Conservation (phyloP, 352 stramenopile species). For the Globisporangium nagaii region DNA sequence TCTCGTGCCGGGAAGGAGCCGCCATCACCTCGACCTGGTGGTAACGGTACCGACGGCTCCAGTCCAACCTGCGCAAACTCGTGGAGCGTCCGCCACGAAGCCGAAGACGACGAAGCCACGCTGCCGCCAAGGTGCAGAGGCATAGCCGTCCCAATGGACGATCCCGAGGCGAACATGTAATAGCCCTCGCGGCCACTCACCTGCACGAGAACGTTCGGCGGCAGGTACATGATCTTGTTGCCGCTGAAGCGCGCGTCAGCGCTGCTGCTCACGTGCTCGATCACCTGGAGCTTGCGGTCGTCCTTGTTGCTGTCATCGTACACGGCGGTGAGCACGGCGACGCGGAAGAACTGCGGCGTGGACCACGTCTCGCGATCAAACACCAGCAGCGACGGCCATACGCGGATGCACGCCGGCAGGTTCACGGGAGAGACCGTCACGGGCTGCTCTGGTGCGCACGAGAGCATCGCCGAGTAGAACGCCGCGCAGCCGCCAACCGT, state of each 20-base stretch:
- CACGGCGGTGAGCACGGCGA: slow-evolving; percentile 26
- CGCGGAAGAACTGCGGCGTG: slow-evolving; percentile 41
- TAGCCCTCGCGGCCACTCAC: slow-evolving; percentile 38
- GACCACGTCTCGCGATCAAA: slow-evolving; percentile 45
- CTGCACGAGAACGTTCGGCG: slow-evolving; percentile 31
- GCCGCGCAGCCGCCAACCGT: slow-evolving; percentile 35
- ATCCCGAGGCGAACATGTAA: slow-evolving; percentile 31
- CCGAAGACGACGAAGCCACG: not conserved
- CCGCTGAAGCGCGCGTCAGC: slow-evolving; percentile 42
- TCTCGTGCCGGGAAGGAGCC: slow-evolving; percentile 6
- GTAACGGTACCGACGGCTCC: slow-evolving; percentile 14
- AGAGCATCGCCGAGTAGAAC: slow-evolving; percentile 51
- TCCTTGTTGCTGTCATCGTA: slow-evolving; percentile 19
- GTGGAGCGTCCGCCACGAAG: slow-evolving; percentile 14
- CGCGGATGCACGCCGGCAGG: slow-evolving; percentile 38
- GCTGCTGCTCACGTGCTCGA: slow-evolving; percentile 50
- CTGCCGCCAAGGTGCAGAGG: no score
- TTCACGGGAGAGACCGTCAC: slow-evolving; percentile 47
- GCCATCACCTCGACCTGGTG: slow-evolving; percentile 21
- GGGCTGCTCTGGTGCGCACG: slow-evolving; percentile 27
- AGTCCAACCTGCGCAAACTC: slow-evolving; percentile 39
- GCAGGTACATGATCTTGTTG: slow-evolving; percentile 30
- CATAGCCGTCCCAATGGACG: not conserved
- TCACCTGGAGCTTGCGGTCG: slow-evolving; percentile 19
- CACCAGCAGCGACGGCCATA: slow-evolving; percentile 40